These are phyloP conservation scores for Colletotrichum coccodes DNA, from an alignment of 2,329 filamentous ascomycete species.

Conservation along the genomic window DNA sequence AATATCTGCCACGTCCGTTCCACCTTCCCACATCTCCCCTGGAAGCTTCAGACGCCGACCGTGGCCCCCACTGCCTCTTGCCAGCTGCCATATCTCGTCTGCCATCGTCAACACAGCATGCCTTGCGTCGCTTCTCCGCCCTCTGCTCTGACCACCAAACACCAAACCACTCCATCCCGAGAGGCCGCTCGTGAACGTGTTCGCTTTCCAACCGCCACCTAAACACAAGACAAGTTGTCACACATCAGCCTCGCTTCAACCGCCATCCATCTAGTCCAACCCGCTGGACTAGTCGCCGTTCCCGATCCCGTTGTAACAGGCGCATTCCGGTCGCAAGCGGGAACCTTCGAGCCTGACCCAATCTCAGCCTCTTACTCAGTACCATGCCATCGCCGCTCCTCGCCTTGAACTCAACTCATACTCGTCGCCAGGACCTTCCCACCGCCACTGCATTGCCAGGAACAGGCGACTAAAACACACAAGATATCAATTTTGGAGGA, in stretches of 20 bases:
- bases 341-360: conserved; percentile 29
- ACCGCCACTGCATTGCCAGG: background rate
- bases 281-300: background rate
- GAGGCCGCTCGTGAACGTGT: conserved; percentile 18
- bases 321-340: conserved; percentile 28
- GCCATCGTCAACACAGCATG: conserved; percentile 16
- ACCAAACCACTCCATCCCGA: background rate
- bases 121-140: background rate
- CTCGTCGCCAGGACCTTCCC: conserved; percentile 15
- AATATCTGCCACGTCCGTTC: conserved; percentile 26
- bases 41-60: conserved; percentile 1
- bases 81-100: conserved; percentile 6
- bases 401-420: conserved; percentile 20
- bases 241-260: background rate
- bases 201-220: background rate
- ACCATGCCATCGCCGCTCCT: conserved; percentile 24
- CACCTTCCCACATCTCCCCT: background rate
- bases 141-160: background rate
- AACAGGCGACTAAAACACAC: conserved; percentile 9
- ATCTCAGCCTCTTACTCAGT: conserved; percentile 11
- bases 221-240: background rate
- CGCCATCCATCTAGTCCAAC: background rate
- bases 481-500: conserved; percentile 6
- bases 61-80: conserved; percentile 6
- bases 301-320: conserved; percentile 7